phyloP scores from a whole-genome alignment of 768 basidiomycete genomes.

The Panaeolus papilionaceus region DNA sequence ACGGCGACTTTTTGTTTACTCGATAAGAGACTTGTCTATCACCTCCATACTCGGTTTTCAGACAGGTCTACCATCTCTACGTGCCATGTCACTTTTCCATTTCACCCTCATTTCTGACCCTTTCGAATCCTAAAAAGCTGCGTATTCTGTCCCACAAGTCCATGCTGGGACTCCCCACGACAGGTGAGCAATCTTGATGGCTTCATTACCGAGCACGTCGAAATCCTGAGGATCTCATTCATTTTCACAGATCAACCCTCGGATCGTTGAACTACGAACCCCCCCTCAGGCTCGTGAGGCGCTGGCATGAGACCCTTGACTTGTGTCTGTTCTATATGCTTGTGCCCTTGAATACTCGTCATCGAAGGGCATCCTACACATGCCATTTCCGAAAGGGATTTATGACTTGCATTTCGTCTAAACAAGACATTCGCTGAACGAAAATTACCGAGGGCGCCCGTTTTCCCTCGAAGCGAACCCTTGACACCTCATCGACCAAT shows the following conservation, averaged over 20 bases:
- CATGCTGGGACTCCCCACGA: not conserved
- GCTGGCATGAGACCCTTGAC: not conserved
- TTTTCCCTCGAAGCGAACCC: not conserved
- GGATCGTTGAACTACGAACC: not conserved
- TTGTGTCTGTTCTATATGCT: not conserved
- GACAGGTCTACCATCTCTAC: not conserved
- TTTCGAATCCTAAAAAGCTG: not conserved
- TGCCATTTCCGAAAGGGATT: not conserved
- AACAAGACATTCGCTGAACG: not conserved
- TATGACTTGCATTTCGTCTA: not conserved
- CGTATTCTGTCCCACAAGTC: constrained; percentile 1
- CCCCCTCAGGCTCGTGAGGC: not conserved
- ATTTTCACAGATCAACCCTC: not conserved
- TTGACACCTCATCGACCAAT: no score
- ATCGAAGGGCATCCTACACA: not conserved
- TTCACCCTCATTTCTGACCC: no score
- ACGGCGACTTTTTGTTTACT: not conserved
- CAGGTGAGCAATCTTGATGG: constrained; percentile 5
- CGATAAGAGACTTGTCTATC: not conserved
- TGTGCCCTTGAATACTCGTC: not conserved
- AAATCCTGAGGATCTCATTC: constrained; percentile 1
- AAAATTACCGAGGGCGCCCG: not conserved
- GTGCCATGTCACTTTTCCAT: not conserved
- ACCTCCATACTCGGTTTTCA: not conserved
- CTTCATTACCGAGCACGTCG: constrained; percentile 1